Conservation (phyloP, 148 eudicot species). For the Diospyros lotus region DNA sequence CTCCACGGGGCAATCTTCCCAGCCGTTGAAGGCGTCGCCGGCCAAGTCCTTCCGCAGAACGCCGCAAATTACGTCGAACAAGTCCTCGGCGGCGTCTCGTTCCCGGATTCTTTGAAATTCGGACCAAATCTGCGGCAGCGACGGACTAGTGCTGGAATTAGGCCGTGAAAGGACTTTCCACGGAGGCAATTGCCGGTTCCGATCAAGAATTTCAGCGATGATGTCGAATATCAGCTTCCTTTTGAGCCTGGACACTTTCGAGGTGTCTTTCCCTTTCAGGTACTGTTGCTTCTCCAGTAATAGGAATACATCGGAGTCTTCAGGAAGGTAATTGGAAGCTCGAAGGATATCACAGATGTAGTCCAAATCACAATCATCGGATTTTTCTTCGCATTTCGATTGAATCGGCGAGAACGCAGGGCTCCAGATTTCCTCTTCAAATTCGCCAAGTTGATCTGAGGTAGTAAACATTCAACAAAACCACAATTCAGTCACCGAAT, state of each 20-base stretch:
- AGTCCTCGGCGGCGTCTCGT: constrained; percentile 40
- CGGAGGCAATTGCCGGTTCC: constrained; percentile 51
- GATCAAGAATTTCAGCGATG: constrained; percentile 52
- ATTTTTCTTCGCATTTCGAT: constrained; percentile 34
- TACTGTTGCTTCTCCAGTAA: constrained; percentile 65
- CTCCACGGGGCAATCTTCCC: constrained; percentile 71
- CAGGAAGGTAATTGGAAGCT: constrained; percentile 58
- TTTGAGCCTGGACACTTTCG: constrained; percentile 48
- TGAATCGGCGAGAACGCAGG: constrained; percentile 33
- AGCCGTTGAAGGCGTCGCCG: constrained; percentile 48
- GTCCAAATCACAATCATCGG: constrained; percentile 46
- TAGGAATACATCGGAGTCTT: constrained; percentile 47
- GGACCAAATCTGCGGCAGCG: constrained; percentile 44
- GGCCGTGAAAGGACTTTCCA: constrained; percentile 46
- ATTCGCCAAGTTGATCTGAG: constrained; percentile 43
- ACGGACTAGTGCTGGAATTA: constrained; percentile 4
- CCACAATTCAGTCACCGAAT: too few relatives aligned
- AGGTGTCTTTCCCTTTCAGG: constrained; percentile 47
- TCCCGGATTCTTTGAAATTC: constrained; percentile 59
- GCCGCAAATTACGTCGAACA: constrained; percentile 62
- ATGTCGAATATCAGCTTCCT: constrained; percentile 45
- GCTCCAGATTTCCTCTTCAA: constrained; percentile 77
- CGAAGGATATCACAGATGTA: constrained; percentile 71
- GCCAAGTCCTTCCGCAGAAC: constrained; percentile 72
- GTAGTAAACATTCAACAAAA: not conserved